These are phyloP conservation scores for Nyssa sinensis DNA, from an alignment of 148 eudicot genomes.

Conservation along the genomic window DNA sequence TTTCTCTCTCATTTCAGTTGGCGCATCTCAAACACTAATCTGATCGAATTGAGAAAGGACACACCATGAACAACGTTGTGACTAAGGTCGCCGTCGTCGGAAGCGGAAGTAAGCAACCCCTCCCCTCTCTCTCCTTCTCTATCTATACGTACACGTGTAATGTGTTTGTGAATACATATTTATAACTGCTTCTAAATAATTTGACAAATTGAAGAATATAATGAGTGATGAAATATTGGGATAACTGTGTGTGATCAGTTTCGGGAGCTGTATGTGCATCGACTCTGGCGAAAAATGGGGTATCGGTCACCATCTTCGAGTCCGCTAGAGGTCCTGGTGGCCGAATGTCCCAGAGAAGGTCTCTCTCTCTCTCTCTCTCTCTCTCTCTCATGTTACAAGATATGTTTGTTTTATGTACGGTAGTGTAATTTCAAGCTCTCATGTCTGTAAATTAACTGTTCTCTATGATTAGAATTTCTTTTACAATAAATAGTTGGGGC, in stretches of 20 bases:
- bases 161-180: background rate
- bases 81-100: constrained; percentile 82
- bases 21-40: too few relatives aligned
- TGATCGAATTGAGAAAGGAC: background rate
- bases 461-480: background rate
- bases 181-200: background rate
- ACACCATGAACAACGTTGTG: constrained; percentile 43
- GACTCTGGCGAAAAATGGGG: constrained; percentile 70
- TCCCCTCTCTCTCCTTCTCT: background rate
- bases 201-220: background rate
- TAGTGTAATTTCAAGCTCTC: background rate
- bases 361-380: background rate
- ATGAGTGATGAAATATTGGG: background rate
- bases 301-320: constrained; percentile 80
- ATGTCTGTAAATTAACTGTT: background rate
- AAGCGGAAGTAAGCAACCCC: constrained; percentile 69
- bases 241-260: constrained; percentile 33
- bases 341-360: constrained; percentile 96
- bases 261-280: constrained; percentile 98
- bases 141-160: background rate
- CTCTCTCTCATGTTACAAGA: constrained; percentile 54
- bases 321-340: constrained; percentile 96
- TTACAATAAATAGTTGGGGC: background rate
- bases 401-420: constrained; percentile 40
- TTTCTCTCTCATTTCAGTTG: too few relatives aligned